Evolutionary conservation across 106 monocot genomes (phyloP).

Genomic region (Phalaenopsis aphrodite): DNA sequence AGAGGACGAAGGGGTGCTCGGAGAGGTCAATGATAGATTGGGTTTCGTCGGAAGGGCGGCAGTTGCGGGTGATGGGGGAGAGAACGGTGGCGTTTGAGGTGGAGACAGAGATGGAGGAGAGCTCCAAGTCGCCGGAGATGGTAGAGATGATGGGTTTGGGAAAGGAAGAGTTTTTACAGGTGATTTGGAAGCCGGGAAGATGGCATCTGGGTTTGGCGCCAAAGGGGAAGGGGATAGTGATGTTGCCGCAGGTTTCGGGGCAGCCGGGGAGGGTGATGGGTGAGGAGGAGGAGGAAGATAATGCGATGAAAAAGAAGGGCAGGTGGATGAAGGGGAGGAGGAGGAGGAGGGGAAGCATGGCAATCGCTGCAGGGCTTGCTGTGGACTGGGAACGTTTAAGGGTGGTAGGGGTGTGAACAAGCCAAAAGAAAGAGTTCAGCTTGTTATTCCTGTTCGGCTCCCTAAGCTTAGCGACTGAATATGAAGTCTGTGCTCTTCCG

Average conservation of each 20-base stretch:
- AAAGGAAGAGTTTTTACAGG: not conserved
- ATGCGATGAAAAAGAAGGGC: not conserved
- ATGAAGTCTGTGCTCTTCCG: too few relatives aligned
- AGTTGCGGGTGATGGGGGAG: not conserved
- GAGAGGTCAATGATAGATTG: not conserved
- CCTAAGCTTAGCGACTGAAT: too few relatives aligned
- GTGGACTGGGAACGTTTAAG: not conserved
- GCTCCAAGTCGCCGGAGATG: not conserved
- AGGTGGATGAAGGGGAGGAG: not conserved
- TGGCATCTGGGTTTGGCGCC: constrained; percentile 1
- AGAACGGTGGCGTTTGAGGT: not conserved
- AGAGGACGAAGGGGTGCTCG: constrained; percentile 7
- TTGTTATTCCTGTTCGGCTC: too few relatives aligned
- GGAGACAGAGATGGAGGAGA: constrained; percentile 4
- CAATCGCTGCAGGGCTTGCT: not conserved
- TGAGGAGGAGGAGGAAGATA: not conserved
- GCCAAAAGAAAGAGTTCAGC: too few relatives aligned
- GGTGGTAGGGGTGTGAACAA: not conserved
- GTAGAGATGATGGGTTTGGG: not conserved
- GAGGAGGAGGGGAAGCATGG: not conserved
- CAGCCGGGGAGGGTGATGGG: not conserved
- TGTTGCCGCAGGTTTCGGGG: not conserved
- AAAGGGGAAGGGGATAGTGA: constrained; percentile 7
- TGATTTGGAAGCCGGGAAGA: constrained; percentile 4
- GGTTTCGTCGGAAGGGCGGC: not conserved